Evolutionary conservation across 768 basidiomycete species (phyloP).

Genomic region (Rhodocollybia butyracea): DNA sequence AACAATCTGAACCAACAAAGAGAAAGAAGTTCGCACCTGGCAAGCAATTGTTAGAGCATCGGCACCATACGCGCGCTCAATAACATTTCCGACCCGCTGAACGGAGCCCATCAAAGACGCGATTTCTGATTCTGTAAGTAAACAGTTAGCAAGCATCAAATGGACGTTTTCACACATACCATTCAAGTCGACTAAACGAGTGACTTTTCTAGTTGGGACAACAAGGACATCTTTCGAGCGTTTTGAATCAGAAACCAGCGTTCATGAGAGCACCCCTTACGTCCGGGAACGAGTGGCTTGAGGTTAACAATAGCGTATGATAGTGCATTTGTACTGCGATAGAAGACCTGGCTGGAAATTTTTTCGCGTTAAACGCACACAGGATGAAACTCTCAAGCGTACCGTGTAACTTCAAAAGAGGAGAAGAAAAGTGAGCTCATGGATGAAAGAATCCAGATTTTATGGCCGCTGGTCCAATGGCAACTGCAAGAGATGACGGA

Average conservation of each 20-base stretch:
- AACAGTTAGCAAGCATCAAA: background rate
- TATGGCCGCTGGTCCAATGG: too few relatives aligned
- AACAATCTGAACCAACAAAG: background rate
- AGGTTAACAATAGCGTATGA: slow-evolving; percentile 91
- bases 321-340: slow-evolving; percentile 57
- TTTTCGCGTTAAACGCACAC: too few relatives aligned
- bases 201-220: slow-evolving; percentile 51
- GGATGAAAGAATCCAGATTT: background rate
- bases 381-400: too few relatives aligned
- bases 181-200: slow-evolving; percentile 53
- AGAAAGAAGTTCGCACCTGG: slow-evolving; percentile 51
- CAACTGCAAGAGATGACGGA: too few relatives aligned
- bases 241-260: background rate
- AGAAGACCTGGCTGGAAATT: slow-evolving; percentile 82
- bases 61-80: slow-evolving; percentile 81
- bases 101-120: slow-evolving; percentile 78
- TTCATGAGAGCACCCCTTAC: slow-evolving; percentile 46
- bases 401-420: slow-evolving; percentile 71
- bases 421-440: slow-evolving; percentile 57
- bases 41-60: slow-evolving; percentile 86
- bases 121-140: slow-evolving; percentile 55
- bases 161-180: slow-evolving; percentile 22
- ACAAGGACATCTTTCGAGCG: slow-evolving; percentile 55
- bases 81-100: slow-evolving; percentile 70
- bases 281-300: slow-evolving; percentile 91